These are phyloP conservation scores for Globisporangium emineosum DNA, from an alignment of 352 stramenopile genomes.

Conservation along the genomic window DNA sequence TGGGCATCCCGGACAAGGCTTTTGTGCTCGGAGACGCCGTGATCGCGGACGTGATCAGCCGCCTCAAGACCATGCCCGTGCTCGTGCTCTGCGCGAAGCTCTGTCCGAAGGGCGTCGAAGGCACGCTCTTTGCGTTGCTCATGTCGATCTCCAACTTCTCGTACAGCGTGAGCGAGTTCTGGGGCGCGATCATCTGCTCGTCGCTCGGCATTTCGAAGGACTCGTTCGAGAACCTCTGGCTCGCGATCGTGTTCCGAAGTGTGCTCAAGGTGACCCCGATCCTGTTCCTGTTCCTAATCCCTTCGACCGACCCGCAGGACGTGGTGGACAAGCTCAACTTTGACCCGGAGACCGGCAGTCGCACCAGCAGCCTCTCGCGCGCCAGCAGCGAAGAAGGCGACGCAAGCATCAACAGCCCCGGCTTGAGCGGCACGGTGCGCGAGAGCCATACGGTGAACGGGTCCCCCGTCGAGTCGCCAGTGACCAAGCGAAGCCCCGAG, in stretches of 20 bases:
- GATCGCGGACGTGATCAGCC: conserved; percentile 79
- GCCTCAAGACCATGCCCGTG: conserved; percentile 90
- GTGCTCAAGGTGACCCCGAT: conserved; percentile 90
- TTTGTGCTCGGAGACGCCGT: conserved; percentile 96
- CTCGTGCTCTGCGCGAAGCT: conserved; percentile 94
- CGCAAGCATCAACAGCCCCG: conserved; percentile 14
- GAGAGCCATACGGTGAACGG: conserved; percentile 43
- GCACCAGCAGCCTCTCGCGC: conserved; percentile 18
- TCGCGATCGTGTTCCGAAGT: conserved; percentile 91
- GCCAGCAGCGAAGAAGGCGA: conserved; percentile 28
- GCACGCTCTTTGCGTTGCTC: conserved; percentile 95
- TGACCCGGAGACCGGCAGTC: conserved; percentile 21
- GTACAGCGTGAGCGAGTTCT: conserved; percentile 90
- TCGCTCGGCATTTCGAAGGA: conserved; percentile 87
- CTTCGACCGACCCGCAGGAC: conserved; percentile 66
- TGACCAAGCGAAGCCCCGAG: conserved; percentile 7
- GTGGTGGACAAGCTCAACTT: conserved; percentile 75
- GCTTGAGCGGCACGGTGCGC: conserved; percentile 33
- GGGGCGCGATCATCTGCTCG: conserved; percentile 89
- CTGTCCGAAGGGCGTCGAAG: conserved; percentile 94
- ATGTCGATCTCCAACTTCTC: conserved; percentile 98
- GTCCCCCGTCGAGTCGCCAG: conserved; percentile 18
- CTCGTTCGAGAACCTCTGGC: conserved; percentile 90
- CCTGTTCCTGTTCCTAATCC: conserved; percentile 85
- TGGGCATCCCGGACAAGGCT: conserved; percentile 93